Evolutionary conservation across 2,329 filamentous ascomycete genomes (phyloP), one percentile per base, ranked within the genome.

Genomic region (Ustulina deusta): DNA sequence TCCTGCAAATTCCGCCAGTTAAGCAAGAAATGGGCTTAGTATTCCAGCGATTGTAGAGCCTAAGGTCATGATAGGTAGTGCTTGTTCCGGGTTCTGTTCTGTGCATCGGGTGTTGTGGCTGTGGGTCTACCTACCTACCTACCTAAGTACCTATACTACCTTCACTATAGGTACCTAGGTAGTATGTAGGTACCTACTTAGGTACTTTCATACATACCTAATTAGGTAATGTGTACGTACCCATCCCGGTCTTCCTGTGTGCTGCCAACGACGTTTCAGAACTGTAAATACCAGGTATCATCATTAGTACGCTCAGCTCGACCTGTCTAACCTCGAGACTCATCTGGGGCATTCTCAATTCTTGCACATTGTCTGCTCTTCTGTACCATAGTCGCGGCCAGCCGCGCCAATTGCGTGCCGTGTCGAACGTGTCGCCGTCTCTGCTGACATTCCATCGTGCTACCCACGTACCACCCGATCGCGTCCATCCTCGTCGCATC

Each of bases 31-130:
- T n/a, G n/a, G n/a, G n/a, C n/a, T n/a, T n/a, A n/a, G n/a, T n/a
- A n/a, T n/a, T n/a, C n/a, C n/a, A n/a, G n/a, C n/a, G n/a, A n/a
- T n/a, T n/a, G n/a, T n/a, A n/a, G n/a, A n/a, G n/a, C n/a, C n/a
- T n/a, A n/a, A n/a, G n/a, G n/a, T n/a, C n/a, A n/a, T n/a, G n/a
- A n/a, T n/a, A n/a, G 15, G n/a, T 42, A 42, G 38, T 42, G 38
- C 38, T 42, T 42, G 38, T n/a, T 42, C 38, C 38, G 38, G 38
- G 38, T 42, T 17, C 38, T 68, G 42, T 55, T 61, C 34, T 34
- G 58, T 17, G 17, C 22, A 22, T 42, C 17, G 25, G 13, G 15
- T 20, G 29, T 9, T 54, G 32, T 38, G n/a, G 51, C n/a, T 54
- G 51, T 54, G 51, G 51, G n/a, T 22, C 7, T 54, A 17, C 27